Base-by-base conservation (phyloP, 495 filamentous ascomycete species). In the Lasiosphaeris hirsuta region DNA sequence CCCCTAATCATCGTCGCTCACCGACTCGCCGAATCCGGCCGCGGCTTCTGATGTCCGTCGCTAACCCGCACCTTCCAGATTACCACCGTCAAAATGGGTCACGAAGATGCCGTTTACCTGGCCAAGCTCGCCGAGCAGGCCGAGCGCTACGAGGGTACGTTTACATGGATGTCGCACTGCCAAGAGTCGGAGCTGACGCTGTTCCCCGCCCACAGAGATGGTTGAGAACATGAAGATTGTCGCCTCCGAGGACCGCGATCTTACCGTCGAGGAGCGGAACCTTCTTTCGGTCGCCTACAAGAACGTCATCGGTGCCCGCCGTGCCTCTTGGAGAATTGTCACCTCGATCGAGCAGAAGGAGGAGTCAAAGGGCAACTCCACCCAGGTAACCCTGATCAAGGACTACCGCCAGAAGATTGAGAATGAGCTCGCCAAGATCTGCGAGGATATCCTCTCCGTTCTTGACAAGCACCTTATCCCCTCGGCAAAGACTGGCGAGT, bases 171-270 rank as follows among this genome's bases (percentile, higher is more conserved):
- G 7, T 13, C 39, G 34, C 35, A 17, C 19, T 48, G 18, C 19
- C 9, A 23, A 38, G 19, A 52, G 19, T 34, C 41, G 43, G 35
- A 37, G 46, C 66, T 67, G 61, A 72, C 69, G 43, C 55, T 54
- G 34, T 18, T 57, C 35, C 18, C 48, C 44, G 53, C 57, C 14
- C 45, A 53, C 78, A 98, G 94, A 98, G 77, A 98, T 98, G 94
- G 94, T 98, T 60, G 95, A 97, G 84, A 97, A 97, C 87, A 98
- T 98, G 94, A 98, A 98, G 86, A 86, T 88, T 65, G 95, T 98
- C 69, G 94, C 94, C 65, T 92, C 90, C 57, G 90, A 93, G 72
- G 88, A 96, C 75, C 91, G 93, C 78, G 95, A 97, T 76, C 90
- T 98, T 61, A 93, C 91, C 61, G 94, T 98, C 65, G 95, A 98